Percentiles rank a stretch among this genome's conserved stretches.
These are phyloP conservation scores for Botrytis galanthina DNA, from an alignment of 2,329 filamentous ascomycete genomes.

Conservation along the genomic window DNA sequence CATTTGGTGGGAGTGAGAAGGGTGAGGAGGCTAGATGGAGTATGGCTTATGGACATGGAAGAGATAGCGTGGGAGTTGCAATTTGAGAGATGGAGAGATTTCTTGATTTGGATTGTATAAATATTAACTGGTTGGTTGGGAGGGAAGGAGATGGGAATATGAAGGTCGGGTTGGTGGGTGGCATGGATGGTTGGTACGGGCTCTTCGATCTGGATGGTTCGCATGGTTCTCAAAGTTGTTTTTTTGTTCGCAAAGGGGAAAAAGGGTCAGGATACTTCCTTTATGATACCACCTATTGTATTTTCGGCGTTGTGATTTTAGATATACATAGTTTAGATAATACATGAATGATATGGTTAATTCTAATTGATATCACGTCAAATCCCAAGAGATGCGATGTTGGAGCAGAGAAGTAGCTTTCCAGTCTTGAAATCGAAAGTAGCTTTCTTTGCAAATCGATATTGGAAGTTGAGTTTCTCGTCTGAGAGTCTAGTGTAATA, in stretches of 20 bases:
- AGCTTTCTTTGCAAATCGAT: not conserved
- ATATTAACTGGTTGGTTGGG: not conserved
- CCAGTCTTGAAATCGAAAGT: not conserved
- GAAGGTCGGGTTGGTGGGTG: not conserved
- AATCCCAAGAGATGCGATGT: not conserved
- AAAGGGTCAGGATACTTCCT: constrained; percentile 5
- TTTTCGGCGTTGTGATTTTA: constrained; percentile 8
- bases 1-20: constrained; percentile 40
- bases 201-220: not conserved
- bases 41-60: constrained; percentile 32
- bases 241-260: not conserved
- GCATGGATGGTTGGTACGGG: not conserved
- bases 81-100: constrained; percentile 37
- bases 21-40: constrained; percentile 38
- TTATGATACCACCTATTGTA: constrained; percentile 13
- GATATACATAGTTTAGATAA: not conserved
- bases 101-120: not conserved
- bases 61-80: constrained; percentile 47
- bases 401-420: not conserved
- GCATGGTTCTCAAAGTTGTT: not conserved
- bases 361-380: not conserved
- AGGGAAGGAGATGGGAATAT: not conserved
- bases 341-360: not conserved
- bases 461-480: not conserved
- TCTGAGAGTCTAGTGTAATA: too few species aligned